Evolutionary conservation across 2,329 filamentous ascomycete genomes (phyloP).

Genomic region (Aureobasidium uvarum): DNA sequence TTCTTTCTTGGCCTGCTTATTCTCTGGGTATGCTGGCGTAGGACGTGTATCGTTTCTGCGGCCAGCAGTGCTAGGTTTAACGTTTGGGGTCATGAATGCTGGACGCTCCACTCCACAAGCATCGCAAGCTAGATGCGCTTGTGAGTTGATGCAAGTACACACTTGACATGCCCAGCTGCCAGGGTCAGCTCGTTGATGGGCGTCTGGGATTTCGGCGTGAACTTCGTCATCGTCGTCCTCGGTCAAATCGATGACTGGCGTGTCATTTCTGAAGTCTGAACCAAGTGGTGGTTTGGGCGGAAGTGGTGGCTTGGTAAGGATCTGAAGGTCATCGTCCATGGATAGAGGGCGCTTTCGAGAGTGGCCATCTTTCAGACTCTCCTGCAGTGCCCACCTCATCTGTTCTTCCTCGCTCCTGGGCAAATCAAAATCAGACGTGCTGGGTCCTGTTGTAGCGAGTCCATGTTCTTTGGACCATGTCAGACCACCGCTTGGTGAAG

Average conservation of each 20-base stretch:
- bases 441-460: conserved; percentile 33
- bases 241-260: conserved; percentile 14
- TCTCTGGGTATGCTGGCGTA: not conserved
- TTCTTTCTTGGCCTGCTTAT: not conserved
- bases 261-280: not conserved
- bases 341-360: conserved; percentile 22
- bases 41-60: conserved; percentile 31
- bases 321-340: not conserved
- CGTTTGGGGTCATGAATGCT: conserved; percentile 33
- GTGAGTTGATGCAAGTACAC: conserved; percentile 62
- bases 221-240: conserved; percentile 2
- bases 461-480: conserved; percentile 41
- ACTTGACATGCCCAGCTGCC: conserved; percentile 56
- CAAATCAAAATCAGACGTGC: conserved; percentile 11
- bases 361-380: conserved; percentile 32
- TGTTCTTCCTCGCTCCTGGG: conserved; percentile 39
- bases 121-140: conserved; percentile 60
- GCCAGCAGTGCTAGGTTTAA: conserved; percentile 12
- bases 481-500: conserved; percentile 52
- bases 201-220: no score
- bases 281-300: not conserved
- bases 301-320: not conserved
- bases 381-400: conserved; percentile 40
- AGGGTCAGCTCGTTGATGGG: not conserved
- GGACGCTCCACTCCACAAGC: conserved; percentile 59